A percentile compares a stretch with the other conserved stretches of the same genome.
phyloP scores from a whole-genome alignment of 164 flowering plant species.

The Magnolia sinica region DNA sequence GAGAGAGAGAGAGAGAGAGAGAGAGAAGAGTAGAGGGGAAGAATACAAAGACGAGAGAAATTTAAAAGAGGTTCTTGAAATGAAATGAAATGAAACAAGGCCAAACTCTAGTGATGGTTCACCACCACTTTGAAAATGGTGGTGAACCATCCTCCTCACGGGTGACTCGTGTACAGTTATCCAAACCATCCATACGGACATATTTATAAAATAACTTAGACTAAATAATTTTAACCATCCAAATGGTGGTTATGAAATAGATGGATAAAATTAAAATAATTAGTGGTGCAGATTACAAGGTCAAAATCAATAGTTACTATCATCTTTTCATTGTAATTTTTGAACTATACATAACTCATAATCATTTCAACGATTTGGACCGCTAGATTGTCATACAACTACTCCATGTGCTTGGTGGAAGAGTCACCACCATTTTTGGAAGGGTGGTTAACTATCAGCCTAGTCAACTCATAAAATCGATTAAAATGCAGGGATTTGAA shows the following conservation, averaged over 20 bases:
- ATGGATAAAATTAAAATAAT: too few species aligned
- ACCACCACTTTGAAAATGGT: neutral
- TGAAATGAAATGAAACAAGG: neutral
- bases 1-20: neutral
- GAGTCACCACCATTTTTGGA: too few species aligned
- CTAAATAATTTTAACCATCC: too few species aligned
- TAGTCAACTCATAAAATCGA: neutral
- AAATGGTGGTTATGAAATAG: too few species aligned
- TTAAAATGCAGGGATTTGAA: neutral
- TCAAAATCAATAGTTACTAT: neutral
- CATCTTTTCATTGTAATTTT: neutral
- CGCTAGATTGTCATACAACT: neutral
- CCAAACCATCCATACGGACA: too few species aligned
- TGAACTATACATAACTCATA: neutral
- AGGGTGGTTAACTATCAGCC: neutral
- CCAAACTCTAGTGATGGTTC: neutral
- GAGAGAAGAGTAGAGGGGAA: neutral
- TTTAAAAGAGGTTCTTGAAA: neutral
- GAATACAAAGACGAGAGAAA: neutral
- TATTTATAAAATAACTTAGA: too few species aligned
- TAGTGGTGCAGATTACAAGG: too few species aligned
- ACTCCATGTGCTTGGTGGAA: neutral
- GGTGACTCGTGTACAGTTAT: too few species aligned
- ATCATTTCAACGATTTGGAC: neutral
- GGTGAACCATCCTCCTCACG: neutral